Evolutionary conservation across 495 filamentous ascomycete genomes (phyloP), one percentile per base, ranked within the genome.

Genomic region (Aspergillus haitiensis): DNA sequence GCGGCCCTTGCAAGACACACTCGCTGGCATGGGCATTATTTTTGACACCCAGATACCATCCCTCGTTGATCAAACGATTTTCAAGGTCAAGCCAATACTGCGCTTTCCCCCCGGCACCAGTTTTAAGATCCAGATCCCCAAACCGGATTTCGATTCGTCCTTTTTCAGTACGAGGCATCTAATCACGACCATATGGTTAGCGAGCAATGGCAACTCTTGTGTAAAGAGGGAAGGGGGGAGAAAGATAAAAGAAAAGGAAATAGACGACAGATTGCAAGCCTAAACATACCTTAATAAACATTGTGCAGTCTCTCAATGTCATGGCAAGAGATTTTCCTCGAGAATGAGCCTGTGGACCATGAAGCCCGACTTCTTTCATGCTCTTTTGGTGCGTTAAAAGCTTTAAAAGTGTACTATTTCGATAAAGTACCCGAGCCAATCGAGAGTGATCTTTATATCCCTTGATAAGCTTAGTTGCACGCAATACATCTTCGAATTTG

Each of bases 101-200:
- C 44, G 84, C 70, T 72, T 96, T 96, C 7, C 79, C 81, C 11
- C 81, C 84, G 5, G 77, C 76, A 12, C 81, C 74, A n/a, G 84
- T 86, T 75, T 98, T 98, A 64, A 90, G 79, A 70, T 98, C 94
- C 45, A 97, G 76, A 71, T 98, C 94, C 0, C 87, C 93, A 2
- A 98, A 75, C 51, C 88, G 84, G 39, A 90, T 87, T 67, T 93
- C 87, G 0, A 94, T 80, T 1, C 70, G 64, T 0, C 57, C 64
- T n/a, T 48, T 63, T 42, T 74, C 70, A 40, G 73, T 71, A 6
- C 58, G 61, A 49, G 66, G 67, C 31, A 67, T 73, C 67, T 72
- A 50, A 9, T 16, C 2, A 9, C 16, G 18, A 16, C 3, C 27
- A 27, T 3, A 27, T 27, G 21, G 21, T 63, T 52, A 63, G 60